Evolutionary conservation across 192 early-diverging fungal species (phyloP), one percentile per base, ranked within the genome.

Genomic region (Funneliformis geosporum): DNA sequence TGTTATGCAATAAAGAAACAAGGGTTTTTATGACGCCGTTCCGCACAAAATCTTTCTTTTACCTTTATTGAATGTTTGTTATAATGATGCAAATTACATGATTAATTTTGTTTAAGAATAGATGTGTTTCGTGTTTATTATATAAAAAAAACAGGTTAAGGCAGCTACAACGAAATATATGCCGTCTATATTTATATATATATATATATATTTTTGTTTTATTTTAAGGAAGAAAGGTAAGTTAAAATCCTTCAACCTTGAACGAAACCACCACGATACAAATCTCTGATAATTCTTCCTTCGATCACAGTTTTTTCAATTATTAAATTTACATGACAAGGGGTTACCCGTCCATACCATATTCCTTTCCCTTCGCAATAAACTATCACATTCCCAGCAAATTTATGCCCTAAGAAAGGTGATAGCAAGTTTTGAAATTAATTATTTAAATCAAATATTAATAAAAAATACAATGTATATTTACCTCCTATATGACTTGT

Each of bases 401-500:
- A 90, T 80, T 89, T 90, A 82, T 90, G 89, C 43, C 89, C 86
- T 87, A 40, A 39, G 0, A 42, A 25, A 9, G 11, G 65, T 14
- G 8, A 5, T 3, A 0, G 42, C 23, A 42, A 23, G 3, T 72
- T 16, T n/a, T 16, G 59, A 6, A 18, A 23, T 50, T 33, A 74
- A 67, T 2, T 68, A 47, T 28, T 44, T 25, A 18, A 61, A n/a
- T n/a, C n/a, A n/a, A n/a, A n/a, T n/a, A n/a, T n/a, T n/a, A n/a
- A n/a, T n/a, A n/a, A n/a, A n/a, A n/a, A n/a, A n/a, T n/a, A n/a
- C n/a, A n/a, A n/a, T n/a, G n/a, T n/a, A 62, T 25, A 44, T 71
- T 82, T 80, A 87, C 87, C 89, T 79, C 89, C 89, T 68, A 88
- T 84, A 77, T 90, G 89, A 82, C 86, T 87, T 78, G 86, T 80